Evolutionary conservation across 1,284 basidiomycete species (phyloP).

Genomic region (Pseudozyma thailandica): DNA sequence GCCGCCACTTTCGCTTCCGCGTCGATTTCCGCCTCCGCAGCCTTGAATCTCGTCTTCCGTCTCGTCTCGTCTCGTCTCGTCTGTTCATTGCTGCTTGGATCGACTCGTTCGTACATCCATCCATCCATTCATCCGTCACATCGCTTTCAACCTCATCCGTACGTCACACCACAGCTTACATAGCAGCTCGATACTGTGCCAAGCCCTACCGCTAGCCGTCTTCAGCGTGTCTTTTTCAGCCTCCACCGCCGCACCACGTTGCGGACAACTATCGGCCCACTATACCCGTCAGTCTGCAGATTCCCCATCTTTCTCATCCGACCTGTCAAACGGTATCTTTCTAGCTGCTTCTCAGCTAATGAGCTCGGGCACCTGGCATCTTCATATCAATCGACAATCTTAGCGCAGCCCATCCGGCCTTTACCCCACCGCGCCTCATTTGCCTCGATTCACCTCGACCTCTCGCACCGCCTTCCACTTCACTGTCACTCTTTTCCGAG

Average conservation of each 20-base stretch:
- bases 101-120: constrained; percentile 6
- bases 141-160: neutral
- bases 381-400: neutral
- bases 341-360: neutral
- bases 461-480: neutral
- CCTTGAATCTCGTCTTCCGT: neutral
- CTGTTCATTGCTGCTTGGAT: constrained; percentile 1
- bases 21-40: constrained; percentile 1
- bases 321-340: neutral
- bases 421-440: constrained; percentile 3
- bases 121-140: neutral
- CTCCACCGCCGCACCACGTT: neutral
- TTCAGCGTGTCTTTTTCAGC: too few relatives aligned
- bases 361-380: neutral
- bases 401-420: neutral
- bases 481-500: too few relatives aligned
- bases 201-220: too few relatives aligned
- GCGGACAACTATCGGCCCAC: neutral
- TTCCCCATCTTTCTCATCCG: neutral
- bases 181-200: neutral
- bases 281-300: constrained; percentile 12
- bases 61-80: constrained; percentile 6
- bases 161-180: neutral
- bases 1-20: neutral
- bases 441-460: neutral